Evolutionary conservation across 345 rosid genomes (phyloP), one percentile per base, ranked within the genome.

Genomic region (Geranium rotundifolium): DNA sequence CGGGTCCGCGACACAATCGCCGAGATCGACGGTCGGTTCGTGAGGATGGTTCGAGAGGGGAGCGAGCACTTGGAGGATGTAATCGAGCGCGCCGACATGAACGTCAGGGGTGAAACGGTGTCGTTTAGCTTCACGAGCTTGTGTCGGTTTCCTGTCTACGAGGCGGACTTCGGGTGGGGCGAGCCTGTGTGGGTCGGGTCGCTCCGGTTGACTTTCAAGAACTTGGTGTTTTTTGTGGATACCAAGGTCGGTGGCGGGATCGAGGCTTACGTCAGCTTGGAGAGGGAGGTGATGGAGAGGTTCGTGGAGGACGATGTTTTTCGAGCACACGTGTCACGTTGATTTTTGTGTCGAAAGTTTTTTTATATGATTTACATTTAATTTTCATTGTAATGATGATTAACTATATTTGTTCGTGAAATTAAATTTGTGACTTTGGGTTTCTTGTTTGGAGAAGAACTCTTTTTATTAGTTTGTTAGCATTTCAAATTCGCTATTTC

Each of bases 161-260:
- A 80, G 62, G 76, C 77, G 8, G 82, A 82, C 41, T 80, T 82
- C 19, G 79, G 82, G 20, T 77, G 82, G 87, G 67, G 67, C n/a
- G 29, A 54, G 59, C 67, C 67, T 8, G 54, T 54, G 16, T 64
- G 67, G 67, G 54, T 56, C 10, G 73, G 68, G 2, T 69, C 73
- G 1, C 60, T 68, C 23, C 63, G 73, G 64, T 19, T 70, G 16
- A 64, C 60, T 17, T 64, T 64, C 19, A 74, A 69, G 67, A 79
- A 85, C 65, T 69, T 76, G 17, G 67, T 83, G 56, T 70, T 77
- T 10, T 80, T 83, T 64, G 54, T 70, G 2, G 82, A 80, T 61
- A 70, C 78, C 34, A 71, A 65, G 31, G 41, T 57, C 17, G 69
- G 76, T 0, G 72, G 77, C 34, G 80, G 81, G 27, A 64, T 80